Conservation (phyloP, 2,329 filamentous ascomycete species). For the Neofusicoccum sp. region DNA sequence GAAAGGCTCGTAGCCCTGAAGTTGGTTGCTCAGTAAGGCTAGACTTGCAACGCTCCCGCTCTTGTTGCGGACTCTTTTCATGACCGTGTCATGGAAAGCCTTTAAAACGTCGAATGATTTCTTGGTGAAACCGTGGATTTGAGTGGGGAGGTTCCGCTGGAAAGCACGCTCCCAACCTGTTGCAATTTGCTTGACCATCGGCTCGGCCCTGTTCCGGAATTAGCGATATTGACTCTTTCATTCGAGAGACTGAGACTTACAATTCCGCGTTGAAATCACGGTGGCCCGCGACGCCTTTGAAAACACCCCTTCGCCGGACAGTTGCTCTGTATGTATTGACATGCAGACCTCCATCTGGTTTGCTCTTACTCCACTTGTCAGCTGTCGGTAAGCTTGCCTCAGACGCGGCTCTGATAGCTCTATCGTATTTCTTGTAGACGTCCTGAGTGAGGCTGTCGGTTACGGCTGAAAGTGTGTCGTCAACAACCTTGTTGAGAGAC, state of each 20-base stretch:
- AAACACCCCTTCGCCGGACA: slow-evolving; percentile 54
- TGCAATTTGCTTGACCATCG: slow-evolving; percentile 44
- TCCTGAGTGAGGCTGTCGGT: slow-evolving; percentile 46
- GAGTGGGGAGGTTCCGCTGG: slow-evolving; percentile 44
- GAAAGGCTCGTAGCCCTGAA: slow-evolving; percentile 45
- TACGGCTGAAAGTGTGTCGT: slow-evolving; percentile 43
- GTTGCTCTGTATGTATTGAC: slow-evolving; percentile 62
- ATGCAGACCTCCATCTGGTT: slow-evolving; percentile 48
- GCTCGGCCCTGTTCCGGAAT: slow-evolving; percentile 31
- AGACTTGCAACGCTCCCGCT: slow-evolving; percentile 46
- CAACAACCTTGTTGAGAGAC: slow-evolving; percentile 45
- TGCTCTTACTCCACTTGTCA: slow-evolving; percentile 41
- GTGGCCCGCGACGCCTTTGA: slow-evolving; percentile 39
- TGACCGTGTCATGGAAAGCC: slow-evolving; percentile 48
- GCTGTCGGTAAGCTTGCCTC: slow-evolving; percentile 38
- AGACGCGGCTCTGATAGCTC: slow-evolving; percentile 44
- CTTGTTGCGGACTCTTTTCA: slow-evolving; percentile 40
- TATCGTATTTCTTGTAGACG: slow-evolving; percentile 50
- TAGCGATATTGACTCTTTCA: neutral
- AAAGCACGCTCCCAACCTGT: slow-evolving; percentile 50
- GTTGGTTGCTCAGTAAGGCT: slow-evolving; percentile 44
- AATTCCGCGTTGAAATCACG: slow-evolving; percentile 48
- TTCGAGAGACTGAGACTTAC: slow-evolving; percentile 19
- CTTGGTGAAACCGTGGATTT: slow-evolving; percentile 41
- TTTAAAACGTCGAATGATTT: slow-evolving; percentile 37